phyloP scores from a whole-genome alignment of 108 stramenopile genomes.

The Schizochytrium sp. region DNA sequence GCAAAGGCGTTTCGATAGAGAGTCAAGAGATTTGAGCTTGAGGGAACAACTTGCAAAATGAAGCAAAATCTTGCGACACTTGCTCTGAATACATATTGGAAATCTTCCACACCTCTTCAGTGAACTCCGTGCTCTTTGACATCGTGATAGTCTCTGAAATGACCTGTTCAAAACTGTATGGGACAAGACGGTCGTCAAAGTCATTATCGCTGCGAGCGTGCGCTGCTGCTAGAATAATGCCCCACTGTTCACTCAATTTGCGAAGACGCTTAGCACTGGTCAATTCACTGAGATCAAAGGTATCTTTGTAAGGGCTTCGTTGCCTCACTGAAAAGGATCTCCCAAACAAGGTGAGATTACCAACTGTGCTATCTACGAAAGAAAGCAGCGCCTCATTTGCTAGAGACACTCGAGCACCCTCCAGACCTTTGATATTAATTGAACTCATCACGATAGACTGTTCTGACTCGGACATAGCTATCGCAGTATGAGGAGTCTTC shows the following conservation, averaged over 20 bases:
- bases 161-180: neutral
- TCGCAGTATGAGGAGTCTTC: neutral
- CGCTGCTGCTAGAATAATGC: neutral
- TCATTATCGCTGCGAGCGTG: slow-evolving; percentile 13
- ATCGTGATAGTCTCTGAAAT: neutral
- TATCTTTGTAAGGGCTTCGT: neutral
- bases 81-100: neutral
- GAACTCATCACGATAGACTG: neutral
- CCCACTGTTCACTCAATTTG: slow-evolving; percentile 13
- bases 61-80: neutral
- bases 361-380: neutral
- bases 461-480: neutral
- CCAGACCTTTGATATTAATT: neutral
- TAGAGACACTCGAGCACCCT: neutral
- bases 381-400: neutral
- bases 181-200: neutral
- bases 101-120: neutral
- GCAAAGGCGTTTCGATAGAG: no score
- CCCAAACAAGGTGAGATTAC: neutral
- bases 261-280: neutral
- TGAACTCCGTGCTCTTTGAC: neutral
- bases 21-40: neutral
- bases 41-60: neutral
- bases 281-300: neutral
- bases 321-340: neutral